Evolutionary conservation across 805 yeast species (phyloP).

Genomic region (Ogataea henricii): DNA sequence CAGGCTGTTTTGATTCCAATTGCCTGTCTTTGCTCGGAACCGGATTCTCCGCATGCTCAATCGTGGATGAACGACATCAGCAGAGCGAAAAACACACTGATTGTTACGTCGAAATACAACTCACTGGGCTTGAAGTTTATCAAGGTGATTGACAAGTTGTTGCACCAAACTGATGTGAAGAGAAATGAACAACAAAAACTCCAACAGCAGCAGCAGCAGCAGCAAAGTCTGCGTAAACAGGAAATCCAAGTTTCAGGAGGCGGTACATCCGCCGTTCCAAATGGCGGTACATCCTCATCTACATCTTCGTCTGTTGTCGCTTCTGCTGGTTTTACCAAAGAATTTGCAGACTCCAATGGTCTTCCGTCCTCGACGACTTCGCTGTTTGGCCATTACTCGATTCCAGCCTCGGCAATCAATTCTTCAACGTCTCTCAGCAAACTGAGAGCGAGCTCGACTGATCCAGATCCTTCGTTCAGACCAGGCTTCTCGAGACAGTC

Average conservation of each 20-base stretch:
- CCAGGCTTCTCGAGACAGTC: conserved; percentile 3
- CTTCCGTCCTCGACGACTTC: conserved; percentile 22
- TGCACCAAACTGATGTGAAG: conserved; percentile 15
- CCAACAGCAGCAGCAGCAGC: not conserved
- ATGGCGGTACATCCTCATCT: not conserved
- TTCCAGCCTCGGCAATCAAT: conserved; percentile 7
- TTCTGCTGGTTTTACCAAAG: not conserved
- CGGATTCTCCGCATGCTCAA: conserved; percentile 44
- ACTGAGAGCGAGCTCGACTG: conserved; percentile 4
- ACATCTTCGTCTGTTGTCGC: not conserved
- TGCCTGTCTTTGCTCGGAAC: conserved; percentile 54
- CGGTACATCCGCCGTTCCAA: not conserved
- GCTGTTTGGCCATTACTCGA: conserved; percentile 17
- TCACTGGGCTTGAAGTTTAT: conserved; percentile 48
- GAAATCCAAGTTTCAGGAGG: too few relatives aligned
- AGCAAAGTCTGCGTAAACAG: too few relatives aligned
- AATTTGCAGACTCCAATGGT: conserved; percentile 13
- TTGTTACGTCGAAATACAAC: conserved; percentile 42
- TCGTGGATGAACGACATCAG: conserved; percentile 48
- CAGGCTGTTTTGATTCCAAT: conserved; percentile 64
- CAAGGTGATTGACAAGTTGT: conserved; percentile 46
- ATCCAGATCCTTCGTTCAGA: not conserved
- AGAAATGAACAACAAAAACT: not conserved
- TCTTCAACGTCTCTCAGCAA: conserved; percentile 18
- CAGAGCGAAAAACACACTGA: conserved; percentile 42